Percentiles rank a stretch among this genome's conserved stretches.
These are phyloP conservation scores for Xylaria grammica DNA, from an alignment of 495 filamentous ascomycete species.

Conservation along the genomic window DNA sequence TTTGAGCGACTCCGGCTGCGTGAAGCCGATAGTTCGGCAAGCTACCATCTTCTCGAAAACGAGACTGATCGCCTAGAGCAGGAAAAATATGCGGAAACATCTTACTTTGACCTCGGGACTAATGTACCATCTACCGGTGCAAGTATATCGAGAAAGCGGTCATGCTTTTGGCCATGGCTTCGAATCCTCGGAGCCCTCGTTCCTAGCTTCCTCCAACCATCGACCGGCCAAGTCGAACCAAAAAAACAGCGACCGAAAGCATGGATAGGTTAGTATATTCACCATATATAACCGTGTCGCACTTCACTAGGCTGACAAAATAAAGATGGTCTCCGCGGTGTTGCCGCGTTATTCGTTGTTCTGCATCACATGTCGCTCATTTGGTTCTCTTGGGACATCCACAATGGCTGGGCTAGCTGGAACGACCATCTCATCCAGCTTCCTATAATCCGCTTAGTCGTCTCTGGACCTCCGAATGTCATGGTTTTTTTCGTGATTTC, in stretches of 20 bases:
- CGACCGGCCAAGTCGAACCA: neutral
- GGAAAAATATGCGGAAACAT: constrained; percentile 6
- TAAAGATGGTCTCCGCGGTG: constrained; percentile 49
- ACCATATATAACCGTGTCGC: neutral
- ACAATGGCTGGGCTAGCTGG: constrained; percentile 30
- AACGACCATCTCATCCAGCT: constrained; percentile 49
- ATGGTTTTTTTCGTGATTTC: constrained; percentile 57
- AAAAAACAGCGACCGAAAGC: constrained; percentile 13
- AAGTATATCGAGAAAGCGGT: neutral
- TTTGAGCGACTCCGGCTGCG: neutral
- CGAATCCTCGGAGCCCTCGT: constrained; percentile 2
- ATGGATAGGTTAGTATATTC: constrained; percentile 21
- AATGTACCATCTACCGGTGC: neutral
- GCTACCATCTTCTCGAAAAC: constrained; percentile 7
- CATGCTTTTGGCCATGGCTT: neutral
- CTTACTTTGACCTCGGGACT: neutral
- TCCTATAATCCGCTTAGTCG: constrained; percentile 43
- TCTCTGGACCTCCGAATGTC: constrained; percentile 58
- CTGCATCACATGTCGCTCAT: constrained; percentile 51
- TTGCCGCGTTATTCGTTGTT: constrained; percentile 55
- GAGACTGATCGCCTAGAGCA: neutral
- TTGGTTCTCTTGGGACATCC: constrained; percentile 38
- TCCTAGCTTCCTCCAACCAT: constrained; percentile 18
- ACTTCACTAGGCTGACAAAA: constrained; percentile 1
- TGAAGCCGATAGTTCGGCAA: neutral